Conservation (phyloP, 805 yeast genomes). For the Pichia nanzhaoensis region DNA sequence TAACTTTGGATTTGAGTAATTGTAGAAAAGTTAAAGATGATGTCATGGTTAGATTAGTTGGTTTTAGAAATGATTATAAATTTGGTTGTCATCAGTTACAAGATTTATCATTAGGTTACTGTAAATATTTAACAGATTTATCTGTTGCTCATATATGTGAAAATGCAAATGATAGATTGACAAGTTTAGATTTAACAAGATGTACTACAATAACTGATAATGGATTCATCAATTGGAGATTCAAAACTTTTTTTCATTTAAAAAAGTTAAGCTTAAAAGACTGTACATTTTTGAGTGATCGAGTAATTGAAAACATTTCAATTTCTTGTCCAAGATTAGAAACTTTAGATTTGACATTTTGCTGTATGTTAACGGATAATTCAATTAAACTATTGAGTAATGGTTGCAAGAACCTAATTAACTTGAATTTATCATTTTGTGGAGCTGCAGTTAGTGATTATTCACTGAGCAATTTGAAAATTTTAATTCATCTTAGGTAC, state of each 20-base stretch:
- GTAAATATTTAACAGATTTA: slow-evolving; percentile 67
- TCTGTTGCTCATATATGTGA: slow-evolving; percentile 57
- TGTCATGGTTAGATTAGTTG: slow-evolving; percentile 63
- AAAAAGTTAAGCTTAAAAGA: slow-evolving; percentile 52
- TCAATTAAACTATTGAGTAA: slow-evolving; percentile 59
- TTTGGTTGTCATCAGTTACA: slow-evolving; percentile 55
- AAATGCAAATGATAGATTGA: slow-evolving; percentile 50
- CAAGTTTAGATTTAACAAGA: slow-evolving; percentile 55
- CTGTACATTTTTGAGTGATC: slow-evolving; percentile 67
- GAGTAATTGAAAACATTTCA: slow-evolving; percentile 54
- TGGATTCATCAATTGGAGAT: slow-evolving; percentile 64
- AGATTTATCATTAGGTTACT: slow-evolving; percentile 56
- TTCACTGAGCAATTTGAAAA: slow-evolving; percentile 54
- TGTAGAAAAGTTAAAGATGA: slow-evolving; percentile 69
- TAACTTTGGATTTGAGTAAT: slow-evolving; percentile 59
- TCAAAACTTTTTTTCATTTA: slow-evolving; percentile 47
- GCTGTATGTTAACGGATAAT: slow-evolving; percentile 67
- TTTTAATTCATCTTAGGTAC: slow-evolving; percentile 41
- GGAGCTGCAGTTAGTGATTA: slow-evolving; percentile 76
- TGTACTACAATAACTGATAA: slow-evolving; percentile 74
- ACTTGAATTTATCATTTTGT: slow-evolving; percentile 61
- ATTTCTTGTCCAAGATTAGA: slow-evolving; percentile 53
- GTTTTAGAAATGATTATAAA: slow-evolving; percentile 34
- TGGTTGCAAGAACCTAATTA: slow-evolving; percentile 52
- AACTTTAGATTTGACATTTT: slow-evolving; percentile 57